These are phyloP conservation scores for Fusarium sp. DNA, from an alignment of 2,329 filamentous ascomycete species.

Conservation along the genomic window DNA sequence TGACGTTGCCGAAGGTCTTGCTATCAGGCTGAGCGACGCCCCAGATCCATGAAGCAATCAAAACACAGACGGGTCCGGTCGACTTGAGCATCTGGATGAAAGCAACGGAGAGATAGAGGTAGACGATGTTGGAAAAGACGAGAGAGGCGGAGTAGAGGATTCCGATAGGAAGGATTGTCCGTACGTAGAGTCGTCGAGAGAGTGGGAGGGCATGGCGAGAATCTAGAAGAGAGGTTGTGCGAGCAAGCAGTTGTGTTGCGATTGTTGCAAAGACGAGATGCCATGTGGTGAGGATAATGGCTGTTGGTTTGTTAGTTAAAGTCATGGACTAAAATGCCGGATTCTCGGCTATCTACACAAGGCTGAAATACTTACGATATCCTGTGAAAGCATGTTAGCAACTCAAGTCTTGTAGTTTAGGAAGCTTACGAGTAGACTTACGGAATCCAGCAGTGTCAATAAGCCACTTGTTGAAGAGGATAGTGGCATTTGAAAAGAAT, in stretches of 20 bases:
- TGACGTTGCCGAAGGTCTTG: slow-evolving; percentile 63
- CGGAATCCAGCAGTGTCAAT: slow-evolving; percentile 82
- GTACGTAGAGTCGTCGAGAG: slow-evolving; percentile 72
- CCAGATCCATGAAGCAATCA: slow-evolving; percentile 75
- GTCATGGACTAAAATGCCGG: not conserved
- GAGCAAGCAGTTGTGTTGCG: slow-evolving; percentile 76
- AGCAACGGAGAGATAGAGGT: slow-evolving; percentile 76
- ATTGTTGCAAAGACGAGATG: slow-evolving; percentile 77
- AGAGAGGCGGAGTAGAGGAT: slow-evolving; percentile 76
- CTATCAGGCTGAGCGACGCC: slow-evolving; percentile 64
- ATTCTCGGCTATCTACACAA: not conserved
- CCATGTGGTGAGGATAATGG: slow-evolving; percentile 76
- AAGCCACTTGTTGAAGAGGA: slow-evolving; percentile 94
- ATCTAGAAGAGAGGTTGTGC: slow-evolving; percentile 75
- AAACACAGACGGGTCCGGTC: slow-evolving; percentile 76
- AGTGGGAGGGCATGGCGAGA: slow-evolving; percentile 74
- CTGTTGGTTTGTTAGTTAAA: slow-evolving; percentile 50
- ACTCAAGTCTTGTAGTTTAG: not conserved
- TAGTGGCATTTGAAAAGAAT: slow-evolving; percentile 85
- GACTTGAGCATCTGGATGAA: slow-evolving; percentile 83
- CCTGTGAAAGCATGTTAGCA: slow-evolving; percentile 44
- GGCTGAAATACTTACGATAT: slow-evolving; percentile 52
- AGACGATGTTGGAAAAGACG: slow-evolving; percentile 77
- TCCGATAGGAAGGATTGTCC: slow-evolving; percentile 76
- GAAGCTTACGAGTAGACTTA: slow-evolving; percentile 62